These are phyloP conservation scores for Venturia nashicola DNA, from an alignment of 2,329 filamentous ascomycete species.

Conservation along the genomic window DNA sequence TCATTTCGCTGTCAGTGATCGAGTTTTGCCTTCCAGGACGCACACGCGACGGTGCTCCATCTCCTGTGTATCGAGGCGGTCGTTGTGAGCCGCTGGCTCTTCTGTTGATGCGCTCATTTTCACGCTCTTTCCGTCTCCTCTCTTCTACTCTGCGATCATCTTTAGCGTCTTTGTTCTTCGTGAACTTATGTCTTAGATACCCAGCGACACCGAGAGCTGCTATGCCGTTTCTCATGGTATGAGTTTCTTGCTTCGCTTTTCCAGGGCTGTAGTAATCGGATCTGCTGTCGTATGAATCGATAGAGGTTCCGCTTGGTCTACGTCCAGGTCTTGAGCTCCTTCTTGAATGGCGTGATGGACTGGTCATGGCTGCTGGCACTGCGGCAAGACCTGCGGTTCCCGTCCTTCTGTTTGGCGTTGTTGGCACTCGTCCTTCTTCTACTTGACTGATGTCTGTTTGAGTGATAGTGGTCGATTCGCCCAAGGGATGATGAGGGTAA, in stretches of 20 bases:
- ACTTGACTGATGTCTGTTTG: conserved; percentile 34
- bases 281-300: conserved; percentile 26
- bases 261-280: conserved; percentile 12
- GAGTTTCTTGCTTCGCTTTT: conserved; percentile 16
- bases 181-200: conserved; percentile 30
- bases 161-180: conserved; percentile 42
- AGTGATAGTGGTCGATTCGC: conserved; percentile 32
- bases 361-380: conserved; percentile 10
- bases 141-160: conserved; percentile 49
- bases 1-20: conserved; percentile 30
- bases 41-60: conserved; percentile 34
- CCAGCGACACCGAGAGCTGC: conserved; percentile 30
- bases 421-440: conserved; percentile 42
- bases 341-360: conserved; percentile 10
- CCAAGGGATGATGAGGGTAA: conserved; percentile 37
- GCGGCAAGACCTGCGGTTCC: conserved; percentile 4
- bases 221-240: conserved; percentile 30
- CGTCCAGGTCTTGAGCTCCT: conserved; percentile 9
- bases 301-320: conserved; percentile 23
- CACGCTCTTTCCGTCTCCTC: conserved; percentile 36
- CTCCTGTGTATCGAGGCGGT: conserved; percentile 53
- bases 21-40: conserved; percentile 20
- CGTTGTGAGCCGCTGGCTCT: conserved; percentile 25
- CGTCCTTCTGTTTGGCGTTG: conserved; percentile 25
- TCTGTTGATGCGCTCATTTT: conserved; percentile 42